Percentiles rank a stretch among this genome's conserved stretches.
phyloP scores from a whole-genome alignment of 768 basidiomycete species.

The Lanmaoa rubissima region DNA sequence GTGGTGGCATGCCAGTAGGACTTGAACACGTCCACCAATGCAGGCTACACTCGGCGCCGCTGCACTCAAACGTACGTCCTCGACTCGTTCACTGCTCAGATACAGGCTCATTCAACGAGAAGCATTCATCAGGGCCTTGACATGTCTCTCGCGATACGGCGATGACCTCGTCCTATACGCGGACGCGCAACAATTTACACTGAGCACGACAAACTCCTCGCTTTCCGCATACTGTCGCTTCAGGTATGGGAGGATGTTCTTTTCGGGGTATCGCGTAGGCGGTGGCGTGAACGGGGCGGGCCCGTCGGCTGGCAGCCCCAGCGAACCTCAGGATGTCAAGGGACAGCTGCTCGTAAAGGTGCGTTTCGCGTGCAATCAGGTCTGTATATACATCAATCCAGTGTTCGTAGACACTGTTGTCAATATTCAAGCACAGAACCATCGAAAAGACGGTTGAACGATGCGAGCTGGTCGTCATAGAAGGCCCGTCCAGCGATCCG shows the following conservation, averaged over 20 bases:
- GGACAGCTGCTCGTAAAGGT: conserved; percentile 76
- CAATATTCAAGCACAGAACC: conserved; percentile 70
- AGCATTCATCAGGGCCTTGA: conserved; percentile 75
- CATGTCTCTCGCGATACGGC: conserved; percentile 78
- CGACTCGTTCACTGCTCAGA: conserved; percentile 4
- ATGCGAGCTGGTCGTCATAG: conserved; percentile 70
- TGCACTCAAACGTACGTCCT: conserved; percentile 46
- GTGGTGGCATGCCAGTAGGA: conserved; percentile 10
- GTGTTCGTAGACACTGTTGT: conserved; percentile 56
- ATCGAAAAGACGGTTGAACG: conserved; percentile 76
- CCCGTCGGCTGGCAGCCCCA: conserved; percentile 12
- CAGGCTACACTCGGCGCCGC: conserved; percentile 64
- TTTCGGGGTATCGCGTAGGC: conserved; percentile 60
- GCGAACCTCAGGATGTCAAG: conserved; percentile 46
- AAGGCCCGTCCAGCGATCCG: conserved; percentile 41
- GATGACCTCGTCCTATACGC: conserved; percentile 76
- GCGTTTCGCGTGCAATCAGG: conserved; percentile 6
- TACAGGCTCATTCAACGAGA: conserved; percentile 24
- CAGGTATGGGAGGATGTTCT: conserved; percentile 66
- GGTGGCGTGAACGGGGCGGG: conserved; percentile 12
- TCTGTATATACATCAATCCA: not conserved
- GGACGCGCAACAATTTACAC: conserved; percentile 52
- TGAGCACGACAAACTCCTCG: conserved; percentile 77
- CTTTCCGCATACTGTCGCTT: conserved; percentile 82
- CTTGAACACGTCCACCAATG: conserved; percentile 40